These are phyloP conservation scores for Wickerhamiella infanticola DNA, from an alignment of 1,139 yeast genomes.

Conservation along the genomic window DNA sequence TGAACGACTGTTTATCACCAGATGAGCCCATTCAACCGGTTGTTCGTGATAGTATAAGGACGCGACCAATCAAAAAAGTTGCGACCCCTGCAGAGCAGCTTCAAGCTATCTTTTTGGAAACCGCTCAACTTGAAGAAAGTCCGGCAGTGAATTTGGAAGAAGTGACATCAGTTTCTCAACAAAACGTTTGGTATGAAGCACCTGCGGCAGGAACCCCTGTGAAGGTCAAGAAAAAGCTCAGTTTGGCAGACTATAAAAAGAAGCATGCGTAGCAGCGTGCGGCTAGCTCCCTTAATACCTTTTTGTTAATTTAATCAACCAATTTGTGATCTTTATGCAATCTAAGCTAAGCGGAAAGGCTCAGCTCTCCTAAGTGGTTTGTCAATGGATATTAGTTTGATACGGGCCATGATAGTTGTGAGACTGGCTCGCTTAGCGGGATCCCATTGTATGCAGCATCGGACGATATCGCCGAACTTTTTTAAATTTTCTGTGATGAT, in stretches of 20 bases:
- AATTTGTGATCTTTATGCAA: background rate
- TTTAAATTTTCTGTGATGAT: background rate
- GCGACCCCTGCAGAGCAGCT: background rate
- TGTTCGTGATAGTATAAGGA: background rate
- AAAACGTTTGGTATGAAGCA: constrained; percentile 11
- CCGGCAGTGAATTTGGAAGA: background rate
- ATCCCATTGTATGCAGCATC: background rate
- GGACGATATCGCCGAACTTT: background rate
- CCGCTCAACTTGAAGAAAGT: background rate
- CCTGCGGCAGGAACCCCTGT: constrained; percentile 5
- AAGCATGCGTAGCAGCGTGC: constrained; percentile 27
- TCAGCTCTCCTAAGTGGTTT: too few species aligned
- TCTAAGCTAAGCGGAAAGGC: too few species aligned
- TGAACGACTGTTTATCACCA: background rate
- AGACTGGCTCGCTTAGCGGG: background rate
- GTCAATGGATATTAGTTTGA: background rate
- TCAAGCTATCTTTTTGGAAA: background rate
- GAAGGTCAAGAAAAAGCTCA: constrained; percentile 41
- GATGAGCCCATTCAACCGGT: background rate
- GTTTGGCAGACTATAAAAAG: constrained; percentile 72
- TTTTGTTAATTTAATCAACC: constrained; percentile 1
- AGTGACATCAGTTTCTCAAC: background rate
- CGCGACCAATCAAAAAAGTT: background rate
- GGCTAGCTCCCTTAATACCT: background rate
- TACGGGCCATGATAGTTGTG: background rate